A percentile compares a stretch with the other conserved stretches of the same genome.
phyloP scores from a whole-genome alignment of 768 basidiomycete genomes.

The Trametes punicea region DNA sequence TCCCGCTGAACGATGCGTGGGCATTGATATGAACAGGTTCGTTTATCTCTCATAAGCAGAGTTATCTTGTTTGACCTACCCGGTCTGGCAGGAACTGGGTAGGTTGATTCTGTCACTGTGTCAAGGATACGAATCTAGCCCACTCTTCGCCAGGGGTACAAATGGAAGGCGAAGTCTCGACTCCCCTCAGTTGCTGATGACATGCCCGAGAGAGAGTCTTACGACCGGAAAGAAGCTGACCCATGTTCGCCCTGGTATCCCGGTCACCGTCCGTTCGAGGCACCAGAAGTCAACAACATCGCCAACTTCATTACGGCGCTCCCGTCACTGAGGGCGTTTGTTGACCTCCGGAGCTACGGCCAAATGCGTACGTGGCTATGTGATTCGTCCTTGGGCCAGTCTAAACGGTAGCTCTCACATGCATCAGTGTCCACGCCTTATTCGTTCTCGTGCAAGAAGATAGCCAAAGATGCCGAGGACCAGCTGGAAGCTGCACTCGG shows the following conservation, averaged over 20 bases:
- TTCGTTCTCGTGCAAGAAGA: slow-evolving; percentile 62
- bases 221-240: slow-evolving; percentile 28
- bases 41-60: background rate
- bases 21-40: slow-evolving; percentile 78
- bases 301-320: slow-evolving; percentile 60
- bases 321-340: slow-evolving; percentile 55
- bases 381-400: background rate
- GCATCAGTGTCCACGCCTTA: slow-evolving; percentile 71
- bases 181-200: slow-evolving; percentile 21
- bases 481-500: slow-evolving; percentile 70
- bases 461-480: slow-evolving; percentile 72
- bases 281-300: slow-evolving; percentile 72
- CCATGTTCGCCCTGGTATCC: slow-evolving; percentile 79
- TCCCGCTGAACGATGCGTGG: slow-evolving; percentile 50
- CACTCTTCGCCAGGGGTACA: slow-evolving; percentile 52
- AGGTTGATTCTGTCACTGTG: slow-evolving; percentile 13
- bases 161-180: slow-evolving; percentile 50
- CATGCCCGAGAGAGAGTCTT: slow-evolving; percentile 2
- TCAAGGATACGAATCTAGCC: background rate
- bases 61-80: background rate
- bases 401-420: background rate
- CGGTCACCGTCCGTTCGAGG: slow-evolving; percentile 69
- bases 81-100: slow-evolving; percentile 56
- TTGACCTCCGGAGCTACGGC: slow-evolving; percentile 80
- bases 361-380: slow-evolving; percentile 63